Percentiles rank a stretch among this genome's conserved stretches.
phyloP scores from a whole-genome alignment of 805 yeast genomes.

The Schizosaccharomyces osmophilus region DNA sequence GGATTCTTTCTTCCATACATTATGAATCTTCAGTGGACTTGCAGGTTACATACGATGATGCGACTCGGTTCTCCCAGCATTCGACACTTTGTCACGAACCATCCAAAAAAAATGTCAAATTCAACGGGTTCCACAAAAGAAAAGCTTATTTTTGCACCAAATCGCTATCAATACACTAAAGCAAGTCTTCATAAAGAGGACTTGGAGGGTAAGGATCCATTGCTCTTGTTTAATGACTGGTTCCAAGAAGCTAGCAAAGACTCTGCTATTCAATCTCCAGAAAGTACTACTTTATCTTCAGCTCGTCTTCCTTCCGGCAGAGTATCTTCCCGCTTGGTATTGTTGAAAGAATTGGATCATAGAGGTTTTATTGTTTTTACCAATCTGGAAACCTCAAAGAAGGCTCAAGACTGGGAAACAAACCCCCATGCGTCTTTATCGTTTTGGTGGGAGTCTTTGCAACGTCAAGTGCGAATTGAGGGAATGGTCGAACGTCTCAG shows the following conservation, averaged over 20 bases:
- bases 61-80: no score
- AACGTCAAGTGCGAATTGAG: slow-evolving; percentile 83
- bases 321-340: slow-evolving; percentile 59
- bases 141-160: slow-evolving; percentile 35
- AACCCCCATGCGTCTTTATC: slow-evolving; percentile 65
- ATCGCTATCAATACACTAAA: slow-evolving; percentile 68
- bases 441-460: slow-evolving; percentile 77
- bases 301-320: slow-evolving; percentile 77
- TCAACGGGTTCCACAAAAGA: not conserved
- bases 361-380: slow-evolving; percentile 64
- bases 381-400: slow-evolving; percentile 75
- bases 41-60: no score
- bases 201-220: slow-evolving; percentile 30
- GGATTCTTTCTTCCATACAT: no score
- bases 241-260: slow-evolving; percentile 44
- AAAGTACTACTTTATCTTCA: slow-evolving; percentile 67
- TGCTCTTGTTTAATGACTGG: slow-evolving; percentile 64
- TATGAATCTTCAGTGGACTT: no score
- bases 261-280: slow-evolving; percentile 39
- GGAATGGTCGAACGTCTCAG: slow-evolving; percentile 55
- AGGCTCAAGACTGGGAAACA: slow-evolving; percentile 39
- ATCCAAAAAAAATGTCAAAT: not conserved
- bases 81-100: not conserved
- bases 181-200: slow-evolving; percentile 31
- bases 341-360: slow-evolving; percentile 71